Evolutionary conservation across 805 yeast species (phyloP).

Genomic region (Ogataea paraovalis): DNA sequence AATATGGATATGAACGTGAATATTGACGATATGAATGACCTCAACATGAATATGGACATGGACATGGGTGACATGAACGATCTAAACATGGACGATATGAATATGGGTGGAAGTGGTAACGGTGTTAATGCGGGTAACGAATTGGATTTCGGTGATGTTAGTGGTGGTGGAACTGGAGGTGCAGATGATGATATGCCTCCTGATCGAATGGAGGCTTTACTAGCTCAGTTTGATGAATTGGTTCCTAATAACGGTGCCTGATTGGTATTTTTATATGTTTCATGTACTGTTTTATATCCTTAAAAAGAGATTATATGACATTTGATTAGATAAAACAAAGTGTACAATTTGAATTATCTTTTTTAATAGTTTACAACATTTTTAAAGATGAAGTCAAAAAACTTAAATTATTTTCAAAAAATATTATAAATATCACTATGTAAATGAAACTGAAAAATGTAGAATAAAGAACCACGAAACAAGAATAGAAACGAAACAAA

Average conservation of each 20-base stretch:
- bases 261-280: background rate
- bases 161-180: too few relatives aligned
- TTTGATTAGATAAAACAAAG: too few relatives aligned
- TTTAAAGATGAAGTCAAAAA: background rate
- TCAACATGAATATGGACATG: slow-evolving; percentile 8
- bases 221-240: slow-evolving; percentile 31
- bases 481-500: background rate
- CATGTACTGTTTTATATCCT: too few relatives aligned
- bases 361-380: too few relatives aligned
- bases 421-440: background rate
- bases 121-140: slow-evolving; percentile 8
- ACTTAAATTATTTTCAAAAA: background rate
- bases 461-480: background rate
- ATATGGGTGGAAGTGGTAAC: slow-evolving; percentile 1
- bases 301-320: too few relatives aligned
- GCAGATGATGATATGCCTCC: slow-evolving; percentile 18
- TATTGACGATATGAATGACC: slow-evolving; percentile 1
- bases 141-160: slow-evolving; percentile 4
- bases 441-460: background rate
- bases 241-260: slow-evolving; percentile 15
- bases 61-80: slow-evolving; percentile 18
- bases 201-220: slow-evolving; percentile 31
- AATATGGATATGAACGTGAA: background rate
- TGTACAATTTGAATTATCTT: too few relatives aligned
- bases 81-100: slow-evolving; percentile 8